Evolutionary conservation across 306 rosid genomes (phyloP).

Genomic region (Pterocarpus santalinus): DNA sequence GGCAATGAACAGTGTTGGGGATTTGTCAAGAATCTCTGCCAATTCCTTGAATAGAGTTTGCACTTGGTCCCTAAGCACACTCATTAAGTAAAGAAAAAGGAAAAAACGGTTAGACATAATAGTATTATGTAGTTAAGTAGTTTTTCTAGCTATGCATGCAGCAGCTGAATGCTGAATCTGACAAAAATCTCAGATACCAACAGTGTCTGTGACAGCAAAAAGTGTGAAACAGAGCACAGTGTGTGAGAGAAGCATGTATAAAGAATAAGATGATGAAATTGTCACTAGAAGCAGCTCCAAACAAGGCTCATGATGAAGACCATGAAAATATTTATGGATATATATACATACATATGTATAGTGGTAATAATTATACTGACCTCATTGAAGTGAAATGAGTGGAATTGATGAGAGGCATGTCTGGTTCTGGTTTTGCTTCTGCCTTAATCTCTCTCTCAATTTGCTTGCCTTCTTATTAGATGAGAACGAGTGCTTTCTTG

Average conservation of each 20-base stretch:
- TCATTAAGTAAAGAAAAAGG: not conserved
- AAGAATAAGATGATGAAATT: not conserved
- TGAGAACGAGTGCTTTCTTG: not conserved
- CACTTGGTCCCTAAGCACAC: conserved; percentile 1
- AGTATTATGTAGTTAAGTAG: not conserved
- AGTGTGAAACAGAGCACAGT: not conserved
- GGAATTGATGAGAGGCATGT: not conserved
- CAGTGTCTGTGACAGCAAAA: no score
- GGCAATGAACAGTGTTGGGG: not conserved
- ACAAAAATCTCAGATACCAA: not conserved
- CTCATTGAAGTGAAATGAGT: conserved; percentile 1
- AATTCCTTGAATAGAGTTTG: not conserved
- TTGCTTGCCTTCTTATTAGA: no score
- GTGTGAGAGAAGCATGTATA: not conserved
- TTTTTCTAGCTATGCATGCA: not conserved
- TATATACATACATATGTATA: not conserved
- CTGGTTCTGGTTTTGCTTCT: not conserved
- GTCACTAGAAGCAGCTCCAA: not conserved
- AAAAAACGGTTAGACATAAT: not conserved
- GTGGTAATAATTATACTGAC: not conserved
- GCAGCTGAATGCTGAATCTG: not conserved
- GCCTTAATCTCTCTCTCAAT: no score
- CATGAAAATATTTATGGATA: not conserved
- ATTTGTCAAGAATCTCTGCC: not conserved
- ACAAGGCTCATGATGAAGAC: not conserved